phyloP scores from a whole-genome alignment of 2,329 filamentous ascomycete genomes.

The Cercospora berteroae region DNA sequence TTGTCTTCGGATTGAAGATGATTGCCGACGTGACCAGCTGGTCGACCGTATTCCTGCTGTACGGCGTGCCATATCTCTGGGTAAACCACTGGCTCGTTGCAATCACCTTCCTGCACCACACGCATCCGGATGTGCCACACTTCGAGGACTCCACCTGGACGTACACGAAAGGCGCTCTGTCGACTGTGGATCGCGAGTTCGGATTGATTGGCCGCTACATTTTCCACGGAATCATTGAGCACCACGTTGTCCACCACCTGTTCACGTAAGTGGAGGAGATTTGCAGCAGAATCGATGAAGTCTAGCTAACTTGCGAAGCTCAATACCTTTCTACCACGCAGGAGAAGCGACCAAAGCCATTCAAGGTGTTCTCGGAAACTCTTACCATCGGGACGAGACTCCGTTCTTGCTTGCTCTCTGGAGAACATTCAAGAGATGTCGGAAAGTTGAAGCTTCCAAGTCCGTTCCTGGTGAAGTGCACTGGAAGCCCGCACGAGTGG shows the following conservation, averaged over 20 bases:
- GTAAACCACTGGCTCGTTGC: conserved; percentile 71
- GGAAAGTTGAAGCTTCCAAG: neutral
- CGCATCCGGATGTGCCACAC: conserved; percentile 57
- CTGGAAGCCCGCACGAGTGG: neutral
- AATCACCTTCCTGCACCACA: conserved; percentile 75
- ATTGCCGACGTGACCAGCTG: conserved; percentile 30
- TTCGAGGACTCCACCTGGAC: conserved; percentile 61
- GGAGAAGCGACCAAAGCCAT: conserved; percentile 44
- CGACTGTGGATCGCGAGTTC: conserved; percentile 64
- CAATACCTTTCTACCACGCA: conserved; percentile 61
- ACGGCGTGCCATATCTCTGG: conserved; percentile 65
- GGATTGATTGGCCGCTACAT: conserved; percentile 64
- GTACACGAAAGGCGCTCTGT: conserved; percentile 60
- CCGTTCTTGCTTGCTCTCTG: conserved; percentile 69
- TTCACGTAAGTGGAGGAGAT: conserved; percentile 44
- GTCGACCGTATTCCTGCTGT: conserved; percentile 33
- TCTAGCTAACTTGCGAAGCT: conserved; percentile 2
- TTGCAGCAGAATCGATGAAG: conserved; percentile 22
- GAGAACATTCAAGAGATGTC: conserved; percentile 2
- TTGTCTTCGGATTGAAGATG: conserved; percentile 52
- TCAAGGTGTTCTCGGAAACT: conserved; percentile 54
- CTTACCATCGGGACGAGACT: conserved; percentile 43
- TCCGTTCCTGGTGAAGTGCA: neutral
- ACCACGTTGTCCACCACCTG: conserved; percentile 61
- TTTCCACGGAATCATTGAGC: conserved; percentile 65